Evolutionary conservation across 352 stramenopile genomes (phyloP), one percentile per base, ranked within the genome.

Genomic region (Globisporangium acanthophoron): DNA sequence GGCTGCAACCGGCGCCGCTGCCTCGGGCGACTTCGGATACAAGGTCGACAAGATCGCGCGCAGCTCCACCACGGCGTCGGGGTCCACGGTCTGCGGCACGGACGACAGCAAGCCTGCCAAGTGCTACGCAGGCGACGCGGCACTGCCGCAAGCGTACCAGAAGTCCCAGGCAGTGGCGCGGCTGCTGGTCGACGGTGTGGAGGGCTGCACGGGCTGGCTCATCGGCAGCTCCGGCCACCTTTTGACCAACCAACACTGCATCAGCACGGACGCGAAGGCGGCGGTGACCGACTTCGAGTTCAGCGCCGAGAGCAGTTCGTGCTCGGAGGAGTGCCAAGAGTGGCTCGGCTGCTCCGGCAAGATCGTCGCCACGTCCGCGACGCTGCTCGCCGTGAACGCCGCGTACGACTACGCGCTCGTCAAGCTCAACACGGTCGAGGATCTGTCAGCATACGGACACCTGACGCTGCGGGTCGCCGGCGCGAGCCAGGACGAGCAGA

Each of bases 181-280:
- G 0, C 59, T 86, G 9, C 53, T 65, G 31, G 64, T 81, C 20
- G 66, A 60, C 35, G 64, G 69, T 15, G 55, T 39, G 2, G 49
- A 56, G 40, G 51, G 31, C 15, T 85, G 71, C 66, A 80, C 74
- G 5, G 70, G 70, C 39, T 81, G 70, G 72, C 65, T 85, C 18
- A 46, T 72, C 9, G 68, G 72, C 52, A 76, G 65, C 41, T 64
- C 72, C 45, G 71, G 71, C 6, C 68, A 80, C 47, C 18, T 81
- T 44, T 51, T 85, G 46, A 85, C 74, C 11, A 85, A 81, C 54
- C 20, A 63, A 20, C 72, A 81, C 58, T 85, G 74, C 55, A 81
- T 85, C 48, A 40, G 41, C 12, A 53, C 52, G 31, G 59, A 53
- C 3, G 44, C 41, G 3, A 48, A 64, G 3, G 74, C 72, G 7